phyloP scores from a whole-genome alignment of 2,329 filamentous ascomycete species.

The Ophiostoma novo-ulmi region DNA sequence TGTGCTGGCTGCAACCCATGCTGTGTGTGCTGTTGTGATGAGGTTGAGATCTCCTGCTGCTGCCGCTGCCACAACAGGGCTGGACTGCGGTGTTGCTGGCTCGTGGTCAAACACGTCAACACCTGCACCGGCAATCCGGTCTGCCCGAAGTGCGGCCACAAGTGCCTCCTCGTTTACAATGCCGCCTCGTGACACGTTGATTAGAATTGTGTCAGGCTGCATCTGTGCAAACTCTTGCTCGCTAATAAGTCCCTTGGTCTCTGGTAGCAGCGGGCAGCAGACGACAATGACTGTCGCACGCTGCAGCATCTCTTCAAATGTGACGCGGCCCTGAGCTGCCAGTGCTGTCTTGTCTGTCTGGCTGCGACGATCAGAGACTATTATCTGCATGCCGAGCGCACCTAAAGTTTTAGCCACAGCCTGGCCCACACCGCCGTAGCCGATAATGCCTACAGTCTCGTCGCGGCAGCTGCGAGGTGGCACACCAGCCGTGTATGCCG shows the following conservation, averaged over 20 bases:
- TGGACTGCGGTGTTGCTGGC: conserved; percentile 30
- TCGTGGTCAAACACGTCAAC: conserved; percentile 37
- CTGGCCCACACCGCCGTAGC: conserved; percentile 36
- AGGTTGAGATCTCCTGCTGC: conserved; percentile 26
- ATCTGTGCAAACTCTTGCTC: conserved; percentile 26
- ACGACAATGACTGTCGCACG: conserved; percentile 34
- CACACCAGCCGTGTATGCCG: conserved; percentile 23
- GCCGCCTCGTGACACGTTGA: conserved; percentile 36
- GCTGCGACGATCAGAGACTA: conserved; percentile 27
- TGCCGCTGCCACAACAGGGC: conserved; percentile 24
- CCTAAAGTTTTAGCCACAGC: conserved; percentile 31
- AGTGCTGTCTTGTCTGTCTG: conserved; percentile 20
- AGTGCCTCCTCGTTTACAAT: conserved; percentile 36
- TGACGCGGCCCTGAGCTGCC: conserved; percentile 19
- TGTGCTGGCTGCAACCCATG: conserved; percentile 28
- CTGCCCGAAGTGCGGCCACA: conserved; percentile 33
- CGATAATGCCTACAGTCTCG: conserved; percentile 34
- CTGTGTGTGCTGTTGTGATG: conserved; percentile 27
- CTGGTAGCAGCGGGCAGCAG: conserved; percentile 34
- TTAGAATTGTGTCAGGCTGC: conserved; percentile 31
- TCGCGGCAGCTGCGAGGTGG: conserved; percentile 27
- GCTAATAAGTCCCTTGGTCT: conserved; percentile 31
- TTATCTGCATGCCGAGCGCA: conserved; percentile 34
- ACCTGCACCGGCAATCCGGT: conserved; percentile 34
- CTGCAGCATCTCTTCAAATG: conserved; percentile 28